Evolutionary conservation across 192 early-diverging fungal genomes (phyloP).

Genomic region (Coemansia erecta): DNA sequence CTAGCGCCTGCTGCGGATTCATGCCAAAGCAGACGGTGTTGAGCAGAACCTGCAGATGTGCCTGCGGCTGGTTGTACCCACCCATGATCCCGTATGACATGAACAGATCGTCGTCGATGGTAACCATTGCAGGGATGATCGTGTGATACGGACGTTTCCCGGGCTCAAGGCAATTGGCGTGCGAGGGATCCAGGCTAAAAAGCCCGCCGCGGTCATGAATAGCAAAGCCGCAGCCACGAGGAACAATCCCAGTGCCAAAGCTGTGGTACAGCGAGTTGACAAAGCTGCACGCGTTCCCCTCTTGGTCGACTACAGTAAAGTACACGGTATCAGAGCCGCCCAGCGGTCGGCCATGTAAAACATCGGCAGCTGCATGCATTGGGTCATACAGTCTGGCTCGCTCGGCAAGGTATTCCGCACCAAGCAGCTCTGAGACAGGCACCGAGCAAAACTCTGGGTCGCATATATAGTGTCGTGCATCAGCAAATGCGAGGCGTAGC

Average conservation of each 20-base stretch:
- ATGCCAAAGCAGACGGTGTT: slow-evolving; percentile 60
- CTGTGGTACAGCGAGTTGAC: slow-evolving; percentile 60
- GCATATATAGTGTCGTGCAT: slow-evolving; percentile 62
- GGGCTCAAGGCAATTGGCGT: slow-evolving; percentile 66
- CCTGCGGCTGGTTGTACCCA: slow-evolving; percentile 80
- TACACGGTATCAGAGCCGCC: slow-evolving; percentile 73
- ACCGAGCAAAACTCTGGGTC: slow-evolving; percentile 58
- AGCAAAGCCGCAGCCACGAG: slow-evolving; percentile 61
- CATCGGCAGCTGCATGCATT: slow-evolving; percentile 46
- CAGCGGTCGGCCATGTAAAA: slow-evolving; percentile 59
- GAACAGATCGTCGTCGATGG: slow-evolving; percentile 20
- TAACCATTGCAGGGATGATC: slow-evolving; percentile 72
- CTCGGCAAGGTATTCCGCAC: slow-evolving; percentile 53
- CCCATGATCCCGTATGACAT: slow-evolving; percentile 62
- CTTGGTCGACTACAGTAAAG: slow-evolving; percentile 67
- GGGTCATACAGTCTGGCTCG: slow-evolving; percentile 61
- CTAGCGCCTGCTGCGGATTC: slow-evolving; percentile 65
- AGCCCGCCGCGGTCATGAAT: slow-evolving; percentile 69
- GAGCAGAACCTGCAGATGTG: slow-evolving; percentile 76
- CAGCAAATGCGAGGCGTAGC: slow-evolving; percentile 75
- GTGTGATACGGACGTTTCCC: slow-evolving; percentile 78
- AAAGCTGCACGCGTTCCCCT: slow-evolving; percentile 82
- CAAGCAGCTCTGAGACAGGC: slow-evolving; percentile 57
- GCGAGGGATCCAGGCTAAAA: slow-evolving; percentile 59
- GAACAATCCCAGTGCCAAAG: slow-evolving; percentile 55